Evolutionary conservation across 441 rosid genomes (phyloP).

Genomic region (Capsella rubella): DNA sequence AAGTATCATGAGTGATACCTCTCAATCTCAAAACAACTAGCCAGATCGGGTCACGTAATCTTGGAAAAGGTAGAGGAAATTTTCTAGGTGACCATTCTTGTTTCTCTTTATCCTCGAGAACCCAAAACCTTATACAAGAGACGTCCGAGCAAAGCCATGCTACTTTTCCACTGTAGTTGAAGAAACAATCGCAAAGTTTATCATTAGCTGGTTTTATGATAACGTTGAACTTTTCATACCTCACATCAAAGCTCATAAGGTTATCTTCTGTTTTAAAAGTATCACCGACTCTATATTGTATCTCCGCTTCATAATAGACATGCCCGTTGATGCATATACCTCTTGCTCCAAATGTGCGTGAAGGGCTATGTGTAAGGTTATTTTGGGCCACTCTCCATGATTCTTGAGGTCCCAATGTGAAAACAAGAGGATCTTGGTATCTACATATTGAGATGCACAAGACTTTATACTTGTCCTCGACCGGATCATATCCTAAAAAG

Average conservation of each 20-base stretch:
- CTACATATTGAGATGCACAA: constrained; percentile 2
- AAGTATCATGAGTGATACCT: constrained; percentile 20
- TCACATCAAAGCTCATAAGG: constrained; percentile 26
- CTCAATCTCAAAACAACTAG: no score
- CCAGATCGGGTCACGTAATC: not conserved
- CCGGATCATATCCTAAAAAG: constrained; percentile 34
- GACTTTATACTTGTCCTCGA: constrained; percentile 22
- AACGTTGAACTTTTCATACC: constrained; percentile 24
- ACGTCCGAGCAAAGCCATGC: not conserved
- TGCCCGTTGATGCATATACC: constrained; percentile 22
- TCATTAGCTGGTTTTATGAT: not conserved
- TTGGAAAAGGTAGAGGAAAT: not conserved
- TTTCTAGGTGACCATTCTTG: constrained; percentile 21
- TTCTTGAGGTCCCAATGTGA: not conserved
- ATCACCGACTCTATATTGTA: not conserved
- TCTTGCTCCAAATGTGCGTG: not conserved
- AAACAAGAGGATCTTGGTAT: not conserved
- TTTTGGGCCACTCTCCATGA: not conserved
- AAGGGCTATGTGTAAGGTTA: not conserved
- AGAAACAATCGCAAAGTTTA: not conserved
- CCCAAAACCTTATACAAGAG: constrained; percentile 10
- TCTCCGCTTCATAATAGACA: constrained; percentile 6
- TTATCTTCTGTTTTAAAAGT: not conserved
- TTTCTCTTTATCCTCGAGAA: constrained; percentile 20
- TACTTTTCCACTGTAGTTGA: constrained; percentile 24